Base-by-base conservation (phyloP, 2,329 filamentous ascomycete species). In the Alternaria brassicae region DNA sequence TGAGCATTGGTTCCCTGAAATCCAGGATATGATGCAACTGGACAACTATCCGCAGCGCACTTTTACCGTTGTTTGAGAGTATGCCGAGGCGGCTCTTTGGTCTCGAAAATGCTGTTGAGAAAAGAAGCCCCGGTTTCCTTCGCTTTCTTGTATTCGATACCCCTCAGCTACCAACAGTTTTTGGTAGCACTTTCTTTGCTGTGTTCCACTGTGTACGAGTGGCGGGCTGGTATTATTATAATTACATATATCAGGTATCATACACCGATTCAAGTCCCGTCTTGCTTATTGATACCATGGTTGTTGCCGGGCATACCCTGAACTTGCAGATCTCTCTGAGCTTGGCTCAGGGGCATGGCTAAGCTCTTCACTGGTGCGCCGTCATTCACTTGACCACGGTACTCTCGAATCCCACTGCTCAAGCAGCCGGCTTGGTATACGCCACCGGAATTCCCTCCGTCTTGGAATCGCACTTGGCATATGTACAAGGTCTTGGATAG, bases 21-120 rank as follows among this genome's bases (percentile, higher is more conserved):
- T 77, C 10, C 68, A 76, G 41, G 74, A 77, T 40, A 77, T 77
- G 74, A 73, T 69, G 15, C 68, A 73, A 32, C 57, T 77, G 19
- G 75, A 77, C 37, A 72, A 70, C 15, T 67, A 68, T 4, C 74
- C 72, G 6, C 66, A 70, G 28, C 65, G 65, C 25, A 71, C 67
- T 6, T 76, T 76, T 47, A 71, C 71, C 2, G 65, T 77, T 34
- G 61, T 77, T 8, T 76, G 42, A 61, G 44, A 12, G 34, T 19
- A 25, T 28, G 13, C 10, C 19, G 21, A 36, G 15, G 15, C 41
- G 48, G 23, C 19, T 12, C 19, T 40, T 23, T 23, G 13, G 37
- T 15, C 19, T 40, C 12, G 19, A 23, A 15, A 15, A 3, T 7
- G 13, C 36, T 36, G 9, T 36, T 44, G 19, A 6, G 30, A n/a